These are phyloP conservation scores for Russula emetica DNA, from an alignment of 768 basidiomycete species.

Conservation along the genomic window DNA sequence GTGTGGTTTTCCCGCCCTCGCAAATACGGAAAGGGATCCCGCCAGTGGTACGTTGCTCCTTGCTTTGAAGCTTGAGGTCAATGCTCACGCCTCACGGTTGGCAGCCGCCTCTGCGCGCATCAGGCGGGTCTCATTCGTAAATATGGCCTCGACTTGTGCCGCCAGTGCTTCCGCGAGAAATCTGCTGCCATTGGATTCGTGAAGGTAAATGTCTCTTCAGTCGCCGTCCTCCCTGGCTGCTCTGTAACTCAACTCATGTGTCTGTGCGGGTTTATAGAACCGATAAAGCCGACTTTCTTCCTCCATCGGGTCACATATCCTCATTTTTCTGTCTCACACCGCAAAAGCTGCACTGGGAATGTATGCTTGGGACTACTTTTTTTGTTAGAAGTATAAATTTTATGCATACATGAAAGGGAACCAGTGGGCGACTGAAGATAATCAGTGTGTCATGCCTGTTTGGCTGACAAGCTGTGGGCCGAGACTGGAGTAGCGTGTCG, in stretches of 20 bases:
- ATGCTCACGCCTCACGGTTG: conserved; percentile 5
- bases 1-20: conserved; percentile 97
- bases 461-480: neutral
- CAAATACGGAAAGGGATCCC: conserved; percentile 92
- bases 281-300: conserved; percentile 11
- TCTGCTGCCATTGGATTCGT: conserved; percentile 87
- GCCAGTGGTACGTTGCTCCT: conserved; percentile 70
- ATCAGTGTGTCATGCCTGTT: neutral
- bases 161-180: conserved; percentile 98
- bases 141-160: conserved; percentile 95
- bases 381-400: conserved; percentile 2
- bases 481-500: neutral
- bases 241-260: neutral
- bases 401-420: neutral
- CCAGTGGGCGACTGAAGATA: neutral
- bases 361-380: conserved; percentile 12
- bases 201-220: conserved; percentile 56
- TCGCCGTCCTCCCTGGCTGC: neutral
- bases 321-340: neutral
- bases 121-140: conserved; percentile 98
- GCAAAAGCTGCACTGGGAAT: conserved; percentile 9
- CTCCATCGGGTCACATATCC: neutral
- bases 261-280: conserved; percentile 8
- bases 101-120: conserved; percentile 91
- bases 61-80: neutral